Evolutionary conservation across 371 early-diverging fungal genomes (phyloP).

Genomic region (Cokeromyces recurvatus): DNA sequence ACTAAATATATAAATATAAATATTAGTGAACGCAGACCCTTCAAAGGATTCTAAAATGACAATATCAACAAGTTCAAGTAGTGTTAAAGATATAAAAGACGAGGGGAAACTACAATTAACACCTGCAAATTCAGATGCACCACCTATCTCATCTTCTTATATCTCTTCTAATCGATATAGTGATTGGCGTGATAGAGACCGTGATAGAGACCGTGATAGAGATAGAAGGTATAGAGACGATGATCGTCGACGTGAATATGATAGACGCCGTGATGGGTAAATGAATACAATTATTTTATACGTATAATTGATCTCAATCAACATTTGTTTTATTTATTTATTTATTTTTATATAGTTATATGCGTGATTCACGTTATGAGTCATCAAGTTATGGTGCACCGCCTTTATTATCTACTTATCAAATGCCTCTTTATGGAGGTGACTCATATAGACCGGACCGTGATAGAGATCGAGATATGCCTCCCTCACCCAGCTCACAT

Average conservation of each 20-base stretch:
- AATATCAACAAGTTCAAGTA: conserved; percentile 6
- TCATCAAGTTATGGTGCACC: conserved; percentile 38
- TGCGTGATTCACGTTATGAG: conserved; percentile 34
- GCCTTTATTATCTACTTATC: conserved; percentile 25
- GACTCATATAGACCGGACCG: conserved; percentile 47
- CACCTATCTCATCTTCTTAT: not conserved
- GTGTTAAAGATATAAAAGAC: conserved; percentile 29
- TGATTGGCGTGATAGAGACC: conserved; percentile 44
- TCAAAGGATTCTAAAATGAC: conserved; percentile 17
- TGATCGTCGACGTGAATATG: conserved; percentile 43
- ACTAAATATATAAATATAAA: no score
- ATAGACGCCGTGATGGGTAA: conserved; percentile 34
- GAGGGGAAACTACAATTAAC: conserved; percentile 21
- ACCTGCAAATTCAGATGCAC: conserved; percentile 1
- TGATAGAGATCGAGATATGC: conserved; percentile 37
- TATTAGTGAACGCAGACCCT: no score
- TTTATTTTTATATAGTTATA: conserved; percentile 18
- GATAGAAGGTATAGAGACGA: conserved; percentile 41
- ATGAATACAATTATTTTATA: not conserved
- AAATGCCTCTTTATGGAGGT: conserved; percentile 34
- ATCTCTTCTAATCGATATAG: conserved; percentile 26
- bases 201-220: conserved; percentile 45
- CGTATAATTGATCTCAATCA: no score
- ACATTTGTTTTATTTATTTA: no score
- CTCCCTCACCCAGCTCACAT: conserved; percentile 33